Evolutionary conservation across 768 basidiomycete genomes (phyloP).

Genomic region (Tricholomella constricta): DNA sequence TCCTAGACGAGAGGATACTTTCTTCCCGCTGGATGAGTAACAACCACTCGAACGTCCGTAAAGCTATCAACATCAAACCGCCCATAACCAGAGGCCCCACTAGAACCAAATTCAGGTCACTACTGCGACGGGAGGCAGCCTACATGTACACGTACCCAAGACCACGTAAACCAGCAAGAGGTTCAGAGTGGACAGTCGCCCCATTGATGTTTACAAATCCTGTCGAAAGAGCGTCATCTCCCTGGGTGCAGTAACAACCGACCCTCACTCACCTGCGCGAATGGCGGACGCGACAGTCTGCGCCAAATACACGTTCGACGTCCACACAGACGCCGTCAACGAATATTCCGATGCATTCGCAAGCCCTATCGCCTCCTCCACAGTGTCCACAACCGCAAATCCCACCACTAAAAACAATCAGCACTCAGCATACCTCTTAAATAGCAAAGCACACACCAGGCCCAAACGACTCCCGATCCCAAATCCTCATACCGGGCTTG

Average conservation of each 20-base stretch:
- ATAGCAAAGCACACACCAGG: slow-evolving; percentile 41
- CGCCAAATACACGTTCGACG: slow-evolving; percentile 43
- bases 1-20: slow-evolving; percentile 24
- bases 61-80: slow-evolving; percentile 53
- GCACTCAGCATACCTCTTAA: background rate
- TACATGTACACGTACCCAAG: slow-evolving; percentile 41
- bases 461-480: slow-evolving; percentile 65
- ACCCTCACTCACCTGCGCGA: slow-evolving; percentile 40
- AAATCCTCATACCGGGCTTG: slow-evolving; percentile 50
- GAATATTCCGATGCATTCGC: slow-evolving; percentile 59
- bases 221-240: slow-evolving; percentile 16
- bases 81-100: slow-evolving; percentile 52
- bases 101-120: no score
- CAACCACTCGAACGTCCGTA: slow-evolving; percentile 45
- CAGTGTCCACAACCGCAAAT: slow-evolving; percentile 45
- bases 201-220: slow-evolving; percentile 61
- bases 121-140: background rate
- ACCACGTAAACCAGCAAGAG: slow-evolving; percentile 37
- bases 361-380: slow-evolving; percentile 56
- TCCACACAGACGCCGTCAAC: slow-evolving; percentile 55
- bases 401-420: slow-evolving; percentile 36
- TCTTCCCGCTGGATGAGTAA: slow-evolving; percentile 40
- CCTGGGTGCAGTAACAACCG: background rate
- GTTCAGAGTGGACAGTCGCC: slow-evolving; percentile 48
- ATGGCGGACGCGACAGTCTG: slow-evolving; percentile 49